These are phyloP conservation scores for Phytopythium kandeliae DNA, from an alignment of 352 stramenopile species.

Conservation along the genomic window DNA sequence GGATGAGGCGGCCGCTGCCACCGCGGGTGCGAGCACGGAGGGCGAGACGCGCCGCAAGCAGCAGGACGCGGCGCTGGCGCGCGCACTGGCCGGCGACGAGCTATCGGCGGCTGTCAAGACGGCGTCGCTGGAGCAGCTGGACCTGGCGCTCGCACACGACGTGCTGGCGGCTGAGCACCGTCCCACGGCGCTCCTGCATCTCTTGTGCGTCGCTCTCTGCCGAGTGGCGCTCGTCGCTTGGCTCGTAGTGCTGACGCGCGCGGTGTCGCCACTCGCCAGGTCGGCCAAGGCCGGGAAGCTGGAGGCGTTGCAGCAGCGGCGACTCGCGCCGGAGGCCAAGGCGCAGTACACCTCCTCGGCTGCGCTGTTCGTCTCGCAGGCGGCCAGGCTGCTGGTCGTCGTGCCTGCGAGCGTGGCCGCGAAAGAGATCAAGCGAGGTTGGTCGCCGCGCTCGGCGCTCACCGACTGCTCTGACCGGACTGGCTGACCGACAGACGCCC, in stretches of 20 bases:
- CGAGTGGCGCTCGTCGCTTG: not conserved
- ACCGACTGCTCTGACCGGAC: too few relatives aligned
- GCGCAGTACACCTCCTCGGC: slow-evolving; percentile 16
- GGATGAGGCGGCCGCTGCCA: slow-evolving; percentile 6
- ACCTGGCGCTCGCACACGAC: slow-evolving; percentile 47
- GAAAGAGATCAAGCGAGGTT: slow-evolving; percentile 58
- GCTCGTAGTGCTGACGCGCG: too few relatives aligned
- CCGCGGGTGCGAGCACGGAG: slow-evolving; percentile 22
- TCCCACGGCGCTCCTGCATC: slow-evolving; percentile 28
- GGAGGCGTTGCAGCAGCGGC: slow-evolving; percentile 28
- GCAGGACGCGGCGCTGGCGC: slow-evolving; percentile 35
- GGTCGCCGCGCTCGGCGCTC: too few relatives aligned
- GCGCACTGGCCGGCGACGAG: slow-evolving; percentile 39
- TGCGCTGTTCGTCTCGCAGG: slow-evolving; percentile 30
- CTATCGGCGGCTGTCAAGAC: slow-evolving; percentile 32
- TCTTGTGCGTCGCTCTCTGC: slow-evolving; percentile 31
- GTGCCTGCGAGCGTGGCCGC: slow-evolving; percentile 36
- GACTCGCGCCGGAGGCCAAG: slow-evolving; percentile 12
- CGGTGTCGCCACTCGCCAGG: too few relatives aligned
- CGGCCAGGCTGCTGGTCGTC: slow-evolving; percentile 45
- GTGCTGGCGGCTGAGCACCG: slow-evolving; percentile 44
- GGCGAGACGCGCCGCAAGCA: slow-evolving; percentile 39
- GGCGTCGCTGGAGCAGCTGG: slow-evolving; percentile 54
- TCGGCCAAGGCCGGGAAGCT: slow-evolving; percentile 51
- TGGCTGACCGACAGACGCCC: not conserved